Percentiles rank a stretch among this genome's conserved stretches.
These are phyloP conservation scores for Monilinia fructigena DNA, from an alignment of 2,329 filamentous ascomycete species.

Conservation along the genomic window DNA sequence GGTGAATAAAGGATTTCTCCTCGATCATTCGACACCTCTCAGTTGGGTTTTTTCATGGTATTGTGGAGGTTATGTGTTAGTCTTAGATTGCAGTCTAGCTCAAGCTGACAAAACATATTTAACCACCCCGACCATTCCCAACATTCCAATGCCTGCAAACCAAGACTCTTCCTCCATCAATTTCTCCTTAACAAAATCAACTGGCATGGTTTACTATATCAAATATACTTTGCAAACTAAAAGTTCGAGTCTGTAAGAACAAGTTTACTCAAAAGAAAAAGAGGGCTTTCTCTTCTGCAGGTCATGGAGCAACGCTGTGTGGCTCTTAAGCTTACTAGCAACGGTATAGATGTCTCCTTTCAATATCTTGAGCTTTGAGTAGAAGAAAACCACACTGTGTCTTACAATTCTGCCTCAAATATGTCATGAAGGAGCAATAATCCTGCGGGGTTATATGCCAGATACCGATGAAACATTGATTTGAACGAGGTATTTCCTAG, in stretches of 20 bases:
- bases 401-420: background rate
- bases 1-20: background rate
- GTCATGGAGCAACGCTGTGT: background rate
- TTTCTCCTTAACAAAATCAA: background rate
- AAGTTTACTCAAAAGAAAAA: background rate
- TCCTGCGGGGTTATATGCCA: background rate
- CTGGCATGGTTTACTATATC: background rate
- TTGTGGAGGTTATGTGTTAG: background rate
- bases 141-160: background rate
- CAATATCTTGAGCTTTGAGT: background rate
- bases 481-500: background rate
- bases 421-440: background rate
- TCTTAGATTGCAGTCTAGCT: background rate
- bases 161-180: too few relatives aligned
- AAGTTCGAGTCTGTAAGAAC: background rate
- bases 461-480: background rate
- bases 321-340: background rate
- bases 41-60: background rate
- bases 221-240: too few relatives aligned
- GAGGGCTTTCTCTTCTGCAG: background rate
- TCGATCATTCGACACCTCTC: background rate
- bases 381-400: background rate
- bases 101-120: slow-evolving; percentile 3
- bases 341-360: background rate
- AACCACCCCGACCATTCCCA: background rate